A percentile compares a stretch with the other conserved stretches of the same genome.
Evolutionary conservation across 1,139 yeast species (phyloP).

Genomic region (Arxiozyma bovina): DNA sequence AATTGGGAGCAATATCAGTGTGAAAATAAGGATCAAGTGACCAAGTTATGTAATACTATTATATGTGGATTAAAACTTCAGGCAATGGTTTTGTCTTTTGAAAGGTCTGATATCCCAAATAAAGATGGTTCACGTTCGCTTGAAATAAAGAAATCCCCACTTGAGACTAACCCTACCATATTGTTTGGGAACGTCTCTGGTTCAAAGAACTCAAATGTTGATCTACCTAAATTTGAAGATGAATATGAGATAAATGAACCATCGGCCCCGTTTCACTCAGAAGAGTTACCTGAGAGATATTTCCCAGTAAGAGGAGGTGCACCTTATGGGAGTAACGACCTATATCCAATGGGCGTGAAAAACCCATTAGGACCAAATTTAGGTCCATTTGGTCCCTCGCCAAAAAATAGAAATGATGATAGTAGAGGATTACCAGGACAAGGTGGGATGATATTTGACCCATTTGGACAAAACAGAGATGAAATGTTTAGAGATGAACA

Average conservation of each 20-base stretch:
- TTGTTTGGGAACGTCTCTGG: background rate
- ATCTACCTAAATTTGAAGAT: conserved; percentile 52
- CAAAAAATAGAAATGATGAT: background rate
- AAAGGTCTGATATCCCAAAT: background rate
- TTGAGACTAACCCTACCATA: background rate
- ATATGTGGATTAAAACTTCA: background rate
- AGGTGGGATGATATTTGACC: conserved; percentile 36
- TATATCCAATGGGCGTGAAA: conserved; percentile 35
- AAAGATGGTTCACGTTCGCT: background rate
- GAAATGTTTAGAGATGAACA: conserved; percentile 16
- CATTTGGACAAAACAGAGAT: conserved; percentile 19
- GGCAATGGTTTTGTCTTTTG: background rate
- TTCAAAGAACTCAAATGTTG: conserved; percentile 13
- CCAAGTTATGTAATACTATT: background rate
- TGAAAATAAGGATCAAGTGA: background rate
- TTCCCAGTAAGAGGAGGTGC: conserved; percentile 7
- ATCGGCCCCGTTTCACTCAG: background rate
- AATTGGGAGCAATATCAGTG: background rate
- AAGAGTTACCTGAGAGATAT: background rate
- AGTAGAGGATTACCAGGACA: conserved; percentile 9
- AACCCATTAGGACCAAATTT: conserved; percentile 19
- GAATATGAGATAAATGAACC: conserved; percentile 38
- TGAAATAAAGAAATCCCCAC: background rate
- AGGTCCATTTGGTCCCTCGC: conserved; percentile 1
- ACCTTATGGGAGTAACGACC: conserved; percentile 34